Evolutionary conservation across 1,284 basidiomycete species (phyloP).

Genomic region (Marasmius fiardii): DNA sequence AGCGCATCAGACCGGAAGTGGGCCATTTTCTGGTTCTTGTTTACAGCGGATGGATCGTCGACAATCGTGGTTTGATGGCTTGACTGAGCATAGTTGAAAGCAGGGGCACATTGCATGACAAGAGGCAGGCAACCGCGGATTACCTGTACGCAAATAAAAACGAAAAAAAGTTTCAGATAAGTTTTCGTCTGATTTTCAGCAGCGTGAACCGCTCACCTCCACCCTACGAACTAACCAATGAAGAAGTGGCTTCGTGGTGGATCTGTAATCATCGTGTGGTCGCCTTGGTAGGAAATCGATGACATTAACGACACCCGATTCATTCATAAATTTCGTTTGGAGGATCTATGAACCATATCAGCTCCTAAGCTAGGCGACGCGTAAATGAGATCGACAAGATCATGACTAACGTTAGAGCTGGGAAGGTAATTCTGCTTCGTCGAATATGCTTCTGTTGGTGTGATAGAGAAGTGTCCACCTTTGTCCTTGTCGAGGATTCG

Average conservation of each 20-base stretch:
- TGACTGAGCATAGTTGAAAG: slow-evolving; percentile 88
- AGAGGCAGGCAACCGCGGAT: slow-evolving; percentile 78
- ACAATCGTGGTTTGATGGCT: slow-evolving; percentile 63
- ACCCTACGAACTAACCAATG: slow-evolving; percentile 88
- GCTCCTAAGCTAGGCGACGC: slow-evolving; percentile 2
- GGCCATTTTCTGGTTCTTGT: slow-evolving; percentile 48
- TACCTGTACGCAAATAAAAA: slow-evolving; percentile 39
- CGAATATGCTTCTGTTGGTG: slow-evolving; percentile 61
- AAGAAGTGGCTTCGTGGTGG: slow-evolving; percentile 59
- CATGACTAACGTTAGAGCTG: slow-evolving; percentile 73
- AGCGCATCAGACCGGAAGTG: slow-evolving; percentile 66
- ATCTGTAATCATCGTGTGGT: slow-evolving; percentile 25
- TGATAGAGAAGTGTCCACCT: slow-evolving; percentile 92
- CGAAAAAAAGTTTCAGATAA: neutral
- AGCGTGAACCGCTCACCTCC: slow-evolving; percentile 43
- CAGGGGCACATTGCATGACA: slow-evolving; percentile 84
- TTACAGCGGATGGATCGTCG: slow-evolving; percentile 39
- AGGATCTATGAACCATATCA: slow-evolving; percentile 45
- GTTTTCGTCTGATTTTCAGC: neutral
- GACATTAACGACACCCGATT: slow-evolving; percentile 74
- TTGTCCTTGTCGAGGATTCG: slow-evolving; percentile 84
- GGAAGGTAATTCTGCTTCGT: slow-evolving; percentile 88
- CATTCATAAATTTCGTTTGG: slow-evolving; percentile 85
- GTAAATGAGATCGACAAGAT: neutral
- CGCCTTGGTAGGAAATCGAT: slow-evolving; percentile 83